Evolutionary conservation across 2,329 filamentous ascomycete species (phyloP).

Genomic region (Penicillium concentricum): DNA sequence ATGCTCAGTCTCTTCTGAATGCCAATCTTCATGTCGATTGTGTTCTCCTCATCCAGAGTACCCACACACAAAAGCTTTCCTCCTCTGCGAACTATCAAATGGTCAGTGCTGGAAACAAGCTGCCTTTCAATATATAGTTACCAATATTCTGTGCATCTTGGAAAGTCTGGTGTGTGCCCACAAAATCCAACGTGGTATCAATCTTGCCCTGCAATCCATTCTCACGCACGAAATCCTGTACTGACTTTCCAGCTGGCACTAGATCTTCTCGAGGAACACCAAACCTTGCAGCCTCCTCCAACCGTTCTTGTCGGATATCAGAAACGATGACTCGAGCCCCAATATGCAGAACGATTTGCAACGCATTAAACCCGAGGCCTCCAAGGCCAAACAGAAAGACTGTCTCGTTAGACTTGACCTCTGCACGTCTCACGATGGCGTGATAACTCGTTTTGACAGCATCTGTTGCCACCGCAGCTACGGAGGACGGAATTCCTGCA

Average conservation of each 20-base stretch:
- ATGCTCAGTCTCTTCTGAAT: neutral
- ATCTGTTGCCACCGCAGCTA: neutral
- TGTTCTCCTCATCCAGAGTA: neutral
- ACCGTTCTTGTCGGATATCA: neutral
- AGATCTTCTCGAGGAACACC: constrained; percentile 23
- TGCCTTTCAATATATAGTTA: no score
- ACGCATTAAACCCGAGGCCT: neutral
- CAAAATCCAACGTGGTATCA: constrained; percentile 36
- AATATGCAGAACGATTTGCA: neutral
- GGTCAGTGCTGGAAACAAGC: no score
- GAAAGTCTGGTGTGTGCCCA: constrained; percentile 40
- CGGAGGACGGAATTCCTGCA: neutral
- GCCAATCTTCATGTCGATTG: neutral
- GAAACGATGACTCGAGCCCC: neutral
- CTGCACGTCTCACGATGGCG: neutral
- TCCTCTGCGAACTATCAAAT: neutral
- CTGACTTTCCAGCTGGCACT: constrained; percentile 28
- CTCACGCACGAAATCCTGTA: constrained; percentile 31
- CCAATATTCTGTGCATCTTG: constrained; percentile 27
- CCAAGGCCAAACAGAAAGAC: neutral
- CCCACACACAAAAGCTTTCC: neutral
- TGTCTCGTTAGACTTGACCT: neutral
- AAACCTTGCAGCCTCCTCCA: neutral
- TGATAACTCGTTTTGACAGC: neutral
- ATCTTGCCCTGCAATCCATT: constrained; percentile 23